These are phyloP conservation scores for Neophaeococcomyces mojaviensis DNA, from an alignment of 2,329 filamentous ascomycete genomes.

Conservation along the genomic window DNA sequence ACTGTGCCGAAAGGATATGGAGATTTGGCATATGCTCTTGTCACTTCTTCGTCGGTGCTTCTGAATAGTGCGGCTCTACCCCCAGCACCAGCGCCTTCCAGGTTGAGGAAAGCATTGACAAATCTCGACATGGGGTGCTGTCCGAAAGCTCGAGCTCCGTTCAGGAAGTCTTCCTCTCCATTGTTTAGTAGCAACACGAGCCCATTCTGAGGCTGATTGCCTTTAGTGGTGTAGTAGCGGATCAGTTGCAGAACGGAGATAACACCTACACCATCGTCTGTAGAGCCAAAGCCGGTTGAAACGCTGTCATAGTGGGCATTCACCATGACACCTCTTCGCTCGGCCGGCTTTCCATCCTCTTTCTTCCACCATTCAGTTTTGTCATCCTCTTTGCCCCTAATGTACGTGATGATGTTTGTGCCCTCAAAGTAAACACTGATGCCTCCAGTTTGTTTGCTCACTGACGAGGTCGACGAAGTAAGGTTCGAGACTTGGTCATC, in stretches of 20 bases:
- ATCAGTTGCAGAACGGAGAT: conserved; percentile 80
- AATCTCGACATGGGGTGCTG: conserved; percentile 74
- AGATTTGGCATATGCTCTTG: conserved; percentile 64
- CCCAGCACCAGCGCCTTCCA: conserved; percentile 90
- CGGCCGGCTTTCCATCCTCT: conserved; percentile 42
- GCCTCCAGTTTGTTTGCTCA: conserved; percentile 30
- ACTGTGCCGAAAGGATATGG: conserved; percentile 77
- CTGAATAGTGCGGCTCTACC: conserved; percentile 82
- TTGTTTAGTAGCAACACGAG: conserved; percentile 87
- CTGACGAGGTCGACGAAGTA: conserved; percentile 51
- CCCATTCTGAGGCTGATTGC: conserved; percentile 67
- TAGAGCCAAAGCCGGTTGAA: conserved; percentile 84
- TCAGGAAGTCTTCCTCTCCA: conserved; percentile 86
- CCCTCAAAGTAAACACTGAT: conserved; percentile 76
- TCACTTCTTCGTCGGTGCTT: conserved; percentile 78
- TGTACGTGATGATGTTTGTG: conserved; percentile 85
- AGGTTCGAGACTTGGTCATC: conserved; percentile 74
- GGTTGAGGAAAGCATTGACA: conserved; percentile 81
- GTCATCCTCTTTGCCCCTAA: conserved; percentile 71
- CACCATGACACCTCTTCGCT: conserved; percentile 73
- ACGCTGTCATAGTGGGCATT: conserved; percentile 96
- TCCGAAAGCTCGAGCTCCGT: conserved; percentile 77
- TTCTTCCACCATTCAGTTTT: conserved; percentile 65
- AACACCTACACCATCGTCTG: conserved; percentile 86
- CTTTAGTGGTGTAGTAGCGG: conserved; percentile 70